Percentiles rank a stretch among this genome's conserved stretches.
Conservation (phyloP, 2,329 filamentous ascomycete species). For the Diaporthe citriasiana region DNA sequence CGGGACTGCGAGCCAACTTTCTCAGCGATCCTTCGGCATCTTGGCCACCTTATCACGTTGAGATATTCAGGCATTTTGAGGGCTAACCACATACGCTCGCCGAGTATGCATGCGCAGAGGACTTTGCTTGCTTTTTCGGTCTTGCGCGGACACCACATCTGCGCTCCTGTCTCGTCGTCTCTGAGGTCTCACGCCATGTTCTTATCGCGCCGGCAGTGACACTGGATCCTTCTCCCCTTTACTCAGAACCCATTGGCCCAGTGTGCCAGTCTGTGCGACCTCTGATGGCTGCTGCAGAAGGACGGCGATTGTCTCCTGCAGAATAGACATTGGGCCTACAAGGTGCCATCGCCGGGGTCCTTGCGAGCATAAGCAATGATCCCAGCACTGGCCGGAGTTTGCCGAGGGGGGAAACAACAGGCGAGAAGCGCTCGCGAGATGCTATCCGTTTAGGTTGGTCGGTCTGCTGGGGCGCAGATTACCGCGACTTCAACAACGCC, state of each 20-base stretch:
- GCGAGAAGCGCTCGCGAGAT: conserved; percentile 13
- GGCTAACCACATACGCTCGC: neutral
- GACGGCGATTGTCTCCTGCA: neutral
- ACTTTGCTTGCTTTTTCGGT: conserved; percentile 14
- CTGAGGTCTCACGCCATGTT: neutral
- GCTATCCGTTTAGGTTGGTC: conserved; percentile 12
- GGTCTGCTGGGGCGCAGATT: neutral
- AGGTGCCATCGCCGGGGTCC: neutral
- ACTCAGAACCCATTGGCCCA: neutral
- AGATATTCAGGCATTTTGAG: neutral
- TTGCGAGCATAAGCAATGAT: conserved; percentile 2
- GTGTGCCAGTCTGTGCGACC: conserved; percentile 4
- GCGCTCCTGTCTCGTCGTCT: neutral
- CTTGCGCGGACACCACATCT: conserved; percentile 2
- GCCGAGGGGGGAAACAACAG: conserved; percentile 26
- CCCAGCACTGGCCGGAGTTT: conserved; percentile 13
- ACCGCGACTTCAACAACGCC: neutral
- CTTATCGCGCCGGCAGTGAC: neutral
- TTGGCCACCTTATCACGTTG: neutral
- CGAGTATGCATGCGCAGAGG: neutral
- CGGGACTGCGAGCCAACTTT: conserved; percentile 13
- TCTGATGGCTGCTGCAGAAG: neutral
- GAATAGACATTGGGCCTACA: neutral
- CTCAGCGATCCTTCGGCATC: neutral
- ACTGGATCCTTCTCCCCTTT: neutral